Percentiles rank a stretch among this genome's conserved stretches.
These are phyloP conservation scores for Sugiyamaella paludigena DNA, from an alignment of 1,139 yeast species.

Conservation along the genomic window DNA sequence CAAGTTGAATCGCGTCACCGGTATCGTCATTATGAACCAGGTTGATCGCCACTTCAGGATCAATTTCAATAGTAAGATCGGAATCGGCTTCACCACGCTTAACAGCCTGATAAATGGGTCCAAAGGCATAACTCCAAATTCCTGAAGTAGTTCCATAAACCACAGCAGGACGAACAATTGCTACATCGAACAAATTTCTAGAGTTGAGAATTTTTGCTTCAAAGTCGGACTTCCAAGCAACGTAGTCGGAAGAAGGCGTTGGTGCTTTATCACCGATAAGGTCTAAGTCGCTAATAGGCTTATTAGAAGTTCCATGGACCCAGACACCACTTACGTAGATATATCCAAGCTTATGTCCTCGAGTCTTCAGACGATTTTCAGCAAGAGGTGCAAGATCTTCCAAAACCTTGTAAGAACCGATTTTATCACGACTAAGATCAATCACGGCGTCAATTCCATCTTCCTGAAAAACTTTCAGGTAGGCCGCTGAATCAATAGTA, in stretches of 20 bases:
- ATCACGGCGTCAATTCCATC: slow-evolving; percentile 15
- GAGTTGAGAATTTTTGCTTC: slow-evolving; percentile 12
- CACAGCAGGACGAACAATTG: slow-evolving; percentile 17
- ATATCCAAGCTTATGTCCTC: slow-evolving; percentile 13
- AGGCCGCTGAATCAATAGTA: slow-evolving; percentile 8
- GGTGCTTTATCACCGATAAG: slow-evolving; percentile 1
- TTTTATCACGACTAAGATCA: slow-evolving; percentile 15
- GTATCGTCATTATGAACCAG: slow-evolving; percentile 17
- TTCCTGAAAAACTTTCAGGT: slow-evolving; percentile 11
- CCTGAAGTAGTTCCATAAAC: slow-evolving; percentile 16
- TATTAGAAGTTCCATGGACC: slow-evolving; percentile 16
- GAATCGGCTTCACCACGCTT: background rate
- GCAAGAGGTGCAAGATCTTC: slow-evolving; percentile 8
- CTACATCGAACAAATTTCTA: slow-evolving; percentile 9
- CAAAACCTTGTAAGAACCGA: slow-evolving; percentile 4
- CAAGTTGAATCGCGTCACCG: slow-evolving; percentile 7
- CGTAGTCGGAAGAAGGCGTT: slow-evolving; percentile 6
- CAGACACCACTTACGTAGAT: slow-evolving; percentile 17
- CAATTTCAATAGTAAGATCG: slow-evolving; percentile 3
- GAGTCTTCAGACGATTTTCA: background rate
- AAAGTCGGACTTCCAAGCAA: slow-evolving; percentile 14
- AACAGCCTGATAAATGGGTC: slow-evolving; percentile 10
- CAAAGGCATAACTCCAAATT: slow-evolving; percentile 15
- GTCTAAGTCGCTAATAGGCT: slow-evolving; percentile 11
- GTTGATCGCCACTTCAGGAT: slow-evolving; percentile 1